Base-by-base conservation (phyloP, 2,329 filamentous ascomycete species). In the Aspergillus fijiensis region DNA sequence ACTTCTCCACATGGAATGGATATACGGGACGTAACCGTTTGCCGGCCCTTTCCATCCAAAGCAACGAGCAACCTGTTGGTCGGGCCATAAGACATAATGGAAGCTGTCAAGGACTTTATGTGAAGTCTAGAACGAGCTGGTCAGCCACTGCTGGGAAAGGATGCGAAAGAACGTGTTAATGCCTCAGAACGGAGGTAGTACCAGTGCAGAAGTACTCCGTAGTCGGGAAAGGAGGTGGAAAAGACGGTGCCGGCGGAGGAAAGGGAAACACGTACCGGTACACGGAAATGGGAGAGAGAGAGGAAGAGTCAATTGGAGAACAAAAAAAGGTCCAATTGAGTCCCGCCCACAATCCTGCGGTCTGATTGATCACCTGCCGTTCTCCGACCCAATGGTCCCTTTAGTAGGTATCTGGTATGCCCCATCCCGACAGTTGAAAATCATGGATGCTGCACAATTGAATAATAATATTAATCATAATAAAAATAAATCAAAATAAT, bases 301-400 rank as follows among this genome's bases (percentile, higher is more conserved):
- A 54, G 27, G n/a, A 29, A 42, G 48, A 39, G 35, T 5, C 5
- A 45, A 48, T 23, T 3, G 25, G 48, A 49, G 33, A 31, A 16
- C n/a, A n/a, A 55, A 55, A 49, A 49, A 31, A 29, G 5, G 25
- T 12, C n/a, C 39, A 55, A n/a, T 52, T 39, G 51, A 51, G 50
- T 39, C 51, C 57, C 47, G 50, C 23, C 35, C 19, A 21, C 45
- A 49, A 35, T 19, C 14, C 45, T 27, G 45, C 29, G 29, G 51
- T 59, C 42, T 59, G 57, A 59, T 59, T 59, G 57, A 59, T 59
- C 57, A 54, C 47, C 51, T 59, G 29, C 51, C 49, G 57, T 29
- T 49, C 49, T 49, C 57, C 57, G 57, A 49, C 39, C 42, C 51
- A 59, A 59, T 54, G 51, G 51, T 35, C 16, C 33, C 14, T 35